Base-by-base conservation (phyloP, 371 early-diverging fungal species). In the Syncephalastrum monosporum region DNA sequence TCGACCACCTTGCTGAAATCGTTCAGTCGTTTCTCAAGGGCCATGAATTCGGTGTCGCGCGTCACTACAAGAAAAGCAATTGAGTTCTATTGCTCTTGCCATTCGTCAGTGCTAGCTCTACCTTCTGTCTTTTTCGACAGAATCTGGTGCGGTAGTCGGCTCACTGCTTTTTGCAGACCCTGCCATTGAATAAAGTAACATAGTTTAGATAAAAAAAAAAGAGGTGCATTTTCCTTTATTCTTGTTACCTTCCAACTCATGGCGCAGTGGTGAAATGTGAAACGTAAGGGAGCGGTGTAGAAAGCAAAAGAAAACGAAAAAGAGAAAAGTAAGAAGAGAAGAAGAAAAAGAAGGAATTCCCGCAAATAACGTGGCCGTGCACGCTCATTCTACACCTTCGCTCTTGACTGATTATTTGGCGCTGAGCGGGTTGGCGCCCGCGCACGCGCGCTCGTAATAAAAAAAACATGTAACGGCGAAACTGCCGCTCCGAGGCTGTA, bases 41-140 rank as follows among this genome's bases (percentile, higher is more conserved):
- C 79, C 21, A 67, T 60, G 67, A 81, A 92, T 53, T 90, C 90
- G 25, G 71, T 64, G 71, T 94, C 94, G 45, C 67, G 72, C 2
- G 91, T 91, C 48, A 70, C 89, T 85, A 59, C 23, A 50, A 16
- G 2, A 10, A 45, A 44, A 42, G 21, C 19, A 12, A 16, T 29
- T 29, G 13, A 8, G 8, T 42, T 12, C 10, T 25, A 38, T 24
- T 56, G 12, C 25, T 27, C 38, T 4, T 17, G 5, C 19, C 45
- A 17, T 41, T 10, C 12, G 5, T 33, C 38, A 33, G 8, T 33
- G 3, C 38, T 21, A 33, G 8, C 8, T 33, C 46, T 71, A 78
- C 79, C 68, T 56, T 78, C 79, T 42, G 64, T 52, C 43, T 77
- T 77, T 48, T 77, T 77, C 1, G 77, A 77, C 42, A 77, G 49